phyloP scores from a whole-genome alignment of 129 eudicot genomes.

The Mikania micrantha region DNA sequence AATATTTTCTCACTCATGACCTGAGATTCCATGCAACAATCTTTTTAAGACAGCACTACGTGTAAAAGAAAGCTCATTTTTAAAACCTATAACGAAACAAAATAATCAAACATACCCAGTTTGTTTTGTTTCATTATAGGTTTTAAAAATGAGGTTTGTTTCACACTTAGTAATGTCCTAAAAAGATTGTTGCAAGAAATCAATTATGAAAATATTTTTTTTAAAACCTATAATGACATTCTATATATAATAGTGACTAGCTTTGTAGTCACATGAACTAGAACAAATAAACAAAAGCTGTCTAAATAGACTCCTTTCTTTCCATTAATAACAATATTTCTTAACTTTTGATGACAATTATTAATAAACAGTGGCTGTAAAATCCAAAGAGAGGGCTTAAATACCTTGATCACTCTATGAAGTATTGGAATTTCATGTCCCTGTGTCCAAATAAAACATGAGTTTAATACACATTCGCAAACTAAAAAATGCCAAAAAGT shows the following conservation, averaged over 20 bases:
- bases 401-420: constrained; percentile 14
- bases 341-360: not conserved
- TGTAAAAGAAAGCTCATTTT: not conserved
- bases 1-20: too few relatives aligned
- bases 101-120: too few relatives aligned
- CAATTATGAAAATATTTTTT: too few relatives aligned
- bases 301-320: not conserved
- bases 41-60: not conserved
- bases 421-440: constrained; percentile 18
- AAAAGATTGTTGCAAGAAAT: too few relatives aligned
- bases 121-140: too few relatives aligned
- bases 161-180: too few relatives aligned
- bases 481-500: not conserved
- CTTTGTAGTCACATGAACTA: not conserved
- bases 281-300: not conserved
- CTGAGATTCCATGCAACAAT: too few relatives aligned
- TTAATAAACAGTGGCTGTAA: not conserved
- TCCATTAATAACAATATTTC: not conserved
- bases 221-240: not conserved
- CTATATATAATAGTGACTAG: not conserved
- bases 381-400: not conserved
- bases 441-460: constrained; percentile 7
- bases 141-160: too few relatives aligned
- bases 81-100: not conserved
- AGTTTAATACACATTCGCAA: not conserved